Percentiles rank a stretch among this genome's conserved stretches.
These are phyloP conservation scores for Pachysandra terminalis DNA, from an alignment of 164 flowering plant genomes.

Conservation along the genomic window DNA sequence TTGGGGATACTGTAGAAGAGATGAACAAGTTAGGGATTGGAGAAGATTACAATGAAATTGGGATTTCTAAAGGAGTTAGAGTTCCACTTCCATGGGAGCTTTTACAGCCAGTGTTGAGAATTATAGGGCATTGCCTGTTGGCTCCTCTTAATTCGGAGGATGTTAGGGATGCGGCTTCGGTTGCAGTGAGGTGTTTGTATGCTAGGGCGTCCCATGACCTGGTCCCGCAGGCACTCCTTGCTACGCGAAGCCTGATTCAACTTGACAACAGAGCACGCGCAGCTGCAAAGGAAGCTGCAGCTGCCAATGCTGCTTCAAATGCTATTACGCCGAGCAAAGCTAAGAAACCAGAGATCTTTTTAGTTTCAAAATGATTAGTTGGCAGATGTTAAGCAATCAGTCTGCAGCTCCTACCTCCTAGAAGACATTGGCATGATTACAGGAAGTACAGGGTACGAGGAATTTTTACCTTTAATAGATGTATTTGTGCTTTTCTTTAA, in stretches of 20 bases:
- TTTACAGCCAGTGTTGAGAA: conserved; percentile 72
- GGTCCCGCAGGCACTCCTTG: conserved; percentile 81
- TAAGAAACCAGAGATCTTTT: conserved; percentile 82
- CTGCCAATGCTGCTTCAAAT: conserved; percentile 49
- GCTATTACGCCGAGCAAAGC: conserved; percentile 78
- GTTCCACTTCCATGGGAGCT: conserved; percentile 97
- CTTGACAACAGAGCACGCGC: conserved; percentile 65
- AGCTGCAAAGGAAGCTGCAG: conserved; percentile 40
- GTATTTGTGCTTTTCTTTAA: no score
- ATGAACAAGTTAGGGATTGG: conserved; percentile 31
- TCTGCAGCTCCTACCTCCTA: no score
- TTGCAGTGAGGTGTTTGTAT: conserved; percentile 74
- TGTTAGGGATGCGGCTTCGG: conserved; percentile 70
- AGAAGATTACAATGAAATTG: conserved; percentile 16
- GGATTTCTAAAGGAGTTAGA: conserved; percentile 39
- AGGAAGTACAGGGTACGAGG: no score
- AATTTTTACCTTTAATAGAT: no score
- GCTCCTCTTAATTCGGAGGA: conserved; percentile 75
- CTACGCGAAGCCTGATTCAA: conserved; percentile 77
- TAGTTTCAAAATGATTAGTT: conserved; percentile 70
- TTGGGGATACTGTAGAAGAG: conserved; percentile 31
- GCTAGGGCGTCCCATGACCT: conserved; percentile 91
- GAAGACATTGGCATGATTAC: no score
- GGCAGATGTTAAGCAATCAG: no score
- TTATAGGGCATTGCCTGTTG: conserved; percentile 83